phyloP scores from a whole-genome alignment of 495 filamentous ascomycete genomes.

The Pseudevernia furfuracea region DNA sequence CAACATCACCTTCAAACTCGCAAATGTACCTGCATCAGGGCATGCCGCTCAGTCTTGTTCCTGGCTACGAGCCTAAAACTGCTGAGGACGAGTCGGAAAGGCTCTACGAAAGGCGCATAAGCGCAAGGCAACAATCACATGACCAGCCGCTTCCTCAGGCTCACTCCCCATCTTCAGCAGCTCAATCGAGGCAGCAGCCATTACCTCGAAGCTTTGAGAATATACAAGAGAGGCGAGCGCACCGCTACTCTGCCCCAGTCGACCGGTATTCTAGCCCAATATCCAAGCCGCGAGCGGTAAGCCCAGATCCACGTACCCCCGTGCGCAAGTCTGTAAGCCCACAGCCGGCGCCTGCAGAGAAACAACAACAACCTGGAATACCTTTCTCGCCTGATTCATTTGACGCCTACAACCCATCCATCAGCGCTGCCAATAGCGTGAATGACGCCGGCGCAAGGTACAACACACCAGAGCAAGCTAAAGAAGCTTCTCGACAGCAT shows the following conservation, averaged over 20 bases:
- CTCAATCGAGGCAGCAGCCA: slow-evolving; percentile 1
- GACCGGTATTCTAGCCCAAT: slow-evolving; percentile 27
- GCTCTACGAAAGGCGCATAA: slow-evolving; percentile 38
- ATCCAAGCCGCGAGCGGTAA: slow-evolving; percentile 43
- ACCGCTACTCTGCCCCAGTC: slow-evolving; percentile 21
- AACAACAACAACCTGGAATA: slow-evolving; percentile 50
- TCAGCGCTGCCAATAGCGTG: slow-evolving; percentile 29
- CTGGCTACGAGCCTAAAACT: slow-evolving; percentile 56
- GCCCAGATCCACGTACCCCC: slow-evolving; percentile 55
- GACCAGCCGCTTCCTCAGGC: slow-evolving; percentile 7
- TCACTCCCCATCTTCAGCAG: not conserved
- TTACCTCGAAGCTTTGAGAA: slow-evolving; percentile 8
- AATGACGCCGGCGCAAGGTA: slow-evolving; percentile 33
- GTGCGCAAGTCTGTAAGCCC: slow-evolving; percentile 73
- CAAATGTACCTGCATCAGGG: slow-evolving; percentile 26
- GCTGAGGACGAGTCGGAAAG: slow-evolving; percentile 51
- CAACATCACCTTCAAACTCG: slow-evolving; percentile 28
- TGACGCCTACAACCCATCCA: slow-evolving; percentile 59
- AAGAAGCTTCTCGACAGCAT: slow-evolving; percentile 33
- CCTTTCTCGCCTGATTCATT: slow-evolving; percentile 91
- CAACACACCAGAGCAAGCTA: slow-evolving; percentile 38
- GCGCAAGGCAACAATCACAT: slow-evolving; percentile 4
- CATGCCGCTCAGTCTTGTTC: slow-evolving; percentile 60
- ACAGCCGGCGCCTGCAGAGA: slow-evolving; percentile 49
- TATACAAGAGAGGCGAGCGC: slow-evolving; percentile 19